Percentiles rank a stretch among this genome's conserved stretches.
These are phyloP conservation scores for Exidia glandulosa DNA, from an alignment of 768 basidiomycete species.

Conservation along the genomic window DNA sequence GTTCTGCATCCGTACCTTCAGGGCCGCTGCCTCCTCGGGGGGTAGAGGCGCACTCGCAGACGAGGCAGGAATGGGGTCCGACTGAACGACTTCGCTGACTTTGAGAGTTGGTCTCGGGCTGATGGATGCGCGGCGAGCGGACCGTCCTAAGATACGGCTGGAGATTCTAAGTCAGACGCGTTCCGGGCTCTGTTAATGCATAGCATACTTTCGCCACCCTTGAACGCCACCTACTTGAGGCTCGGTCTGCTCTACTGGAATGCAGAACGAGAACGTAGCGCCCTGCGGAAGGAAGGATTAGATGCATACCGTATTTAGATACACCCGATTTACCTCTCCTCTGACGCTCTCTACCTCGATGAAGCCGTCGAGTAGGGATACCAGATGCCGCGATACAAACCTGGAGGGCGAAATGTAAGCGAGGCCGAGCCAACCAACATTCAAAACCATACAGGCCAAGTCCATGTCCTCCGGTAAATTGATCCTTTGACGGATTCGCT, in stretches of 20 bases:
- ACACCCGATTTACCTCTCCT: too few relatives aligned
- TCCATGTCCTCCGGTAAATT: not conserved
- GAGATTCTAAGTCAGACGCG: too few relatives aligned
- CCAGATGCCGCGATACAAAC: not conserved
- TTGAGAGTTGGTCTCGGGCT: too few relatives aligned
- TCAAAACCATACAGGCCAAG: not conserved
- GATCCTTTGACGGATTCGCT: not conserved
- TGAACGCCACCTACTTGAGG: not conserved
- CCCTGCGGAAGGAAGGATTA: too few relatives aligned
- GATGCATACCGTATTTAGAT: too few relatives aligned
- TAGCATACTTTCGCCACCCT: not conserved
- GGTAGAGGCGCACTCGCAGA: too few relatives aligned
- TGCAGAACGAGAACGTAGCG: not conserved
- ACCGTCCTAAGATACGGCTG: too few relatives aligned
- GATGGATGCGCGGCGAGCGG: too few relatives aligned
- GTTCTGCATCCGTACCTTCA: too few relatives aligned
- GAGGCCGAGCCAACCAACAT: not conserved
- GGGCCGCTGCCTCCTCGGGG: too few relatives aligned
- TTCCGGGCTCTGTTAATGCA: not conserved
- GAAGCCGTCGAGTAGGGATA: not conserved
- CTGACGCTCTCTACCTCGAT: not conserved
- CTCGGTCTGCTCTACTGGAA: not conserved
- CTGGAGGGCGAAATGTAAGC: not conserved
- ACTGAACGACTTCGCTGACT: too few relatives aligned
- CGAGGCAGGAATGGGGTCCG: too few relatives aligned